These are phyloP conservation scores for Xanthoparmelia taractica DNA, from an alignment of 495 filamentous ascomycete species.

Conservation along the genomic window DNA sequence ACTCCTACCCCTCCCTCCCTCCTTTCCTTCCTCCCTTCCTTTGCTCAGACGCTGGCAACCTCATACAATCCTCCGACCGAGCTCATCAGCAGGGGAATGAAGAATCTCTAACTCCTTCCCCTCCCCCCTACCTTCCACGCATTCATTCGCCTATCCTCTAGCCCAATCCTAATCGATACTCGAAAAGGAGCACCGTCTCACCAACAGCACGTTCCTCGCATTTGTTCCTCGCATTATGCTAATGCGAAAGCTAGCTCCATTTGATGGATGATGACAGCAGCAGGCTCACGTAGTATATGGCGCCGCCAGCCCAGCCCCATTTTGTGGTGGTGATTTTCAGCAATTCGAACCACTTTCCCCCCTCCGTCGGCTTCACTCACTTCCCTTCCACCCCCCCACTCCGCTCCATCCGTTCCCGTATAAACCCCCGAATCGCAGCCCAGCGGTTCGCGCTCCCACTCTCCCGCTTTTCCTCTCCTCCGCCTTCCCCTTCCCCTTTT, in stretches of 20 bases:
- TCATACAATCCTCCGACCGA: no score
- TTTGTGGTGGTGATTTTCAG: no score
- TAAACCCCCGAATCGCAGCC: constrained; percentile 61
- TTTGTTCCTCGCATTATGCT: not conserved
- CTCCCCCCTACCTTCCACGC: not conserved
- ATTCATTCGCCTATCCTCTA: not conserved
- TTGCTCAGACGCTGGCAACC: no score
- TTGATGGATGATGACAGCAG: not conserved
- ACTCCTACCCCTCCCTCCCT: no score
- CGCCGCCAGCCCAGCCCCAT: not conserved
- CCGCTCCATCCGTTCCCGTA: constrained; percentile 63
- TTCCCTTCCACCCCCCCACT: not conserved
- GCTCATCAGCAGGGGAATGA: no score
- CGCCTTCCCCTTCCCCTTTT: not conserved
- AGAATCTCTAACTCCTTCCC: no score
- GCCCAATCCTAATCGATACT: not conserved
- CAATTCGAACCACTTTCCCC: not conserved
- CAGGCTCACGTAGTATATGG: not conserved
- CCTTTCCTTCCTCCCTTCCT: no score
- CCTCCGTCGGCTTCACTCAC: not conserved
- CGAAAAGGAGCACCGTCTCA: not conserved
- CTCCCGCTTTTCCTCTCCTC: not conserved
- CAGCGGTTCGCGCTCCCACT: constrained; percentile 36
- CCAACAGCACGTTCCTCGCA: not conserved
- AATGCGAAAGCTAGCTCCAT: no score